A percentile compares a stretch with the other conserved stretches of the same genome.
Evolutionary conservation across 805 yeast species (phyloP).

Genomic region (Pachysolen tannophilus): DNA sequence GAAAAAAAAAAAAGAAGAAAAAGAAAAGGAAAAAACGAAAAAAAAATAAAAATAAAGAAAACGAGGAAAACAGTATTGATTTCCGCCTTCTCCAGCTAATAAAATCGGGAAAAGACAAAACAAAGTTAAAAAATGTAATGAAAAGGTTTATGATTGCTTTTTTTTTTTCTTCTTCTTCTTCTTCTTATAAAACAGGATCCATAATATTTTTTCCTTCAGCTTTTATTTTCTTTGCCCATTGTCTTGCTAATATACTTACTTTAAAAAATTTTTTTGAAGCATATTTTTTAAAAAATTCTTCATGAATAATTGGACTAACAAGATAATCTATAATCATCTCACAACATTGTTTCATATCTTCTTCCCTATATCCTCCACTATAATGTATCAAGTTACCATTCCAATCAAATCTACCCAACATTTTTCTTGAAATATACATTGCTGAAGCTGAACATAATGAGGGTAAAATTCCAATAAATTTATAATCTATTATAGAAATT

Average conservation of each 20-base stretch:
- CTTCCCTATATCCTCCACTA: conserved; percentile 80
- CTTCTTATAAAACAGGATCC: conserved; percentile 26
- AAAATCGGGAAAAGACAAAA: too few species aligned
- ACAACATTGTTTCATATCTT: conserved; percentile 64
- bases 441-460: conserved; percentile 82
- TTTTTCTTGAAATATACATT: conserved; percentile 72
- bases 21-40: too few species aligned
- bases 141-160: too few species aligned
- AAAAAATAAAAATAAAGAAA: too few species aligned
- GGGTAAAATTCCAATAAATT: conserved; percentile 66
- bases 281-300: conserved; percentile 89
- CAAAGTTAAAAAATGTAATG: too few species aligned
- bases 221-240: conserved; percentile 66
- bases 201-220: conserved; percentile 35
- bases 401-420: conserved; percentile 68
- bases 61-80: too few species aligned
- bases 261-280: conserved; percentile 84
- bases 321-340: conserved; percentile 70
- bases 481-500: conserved; percentile 66
- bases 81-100: too few species aligned
- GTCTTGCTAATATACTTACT: conserved; percentile 71
- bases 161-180: not conserved
- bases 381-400: conserved; percentile 81
- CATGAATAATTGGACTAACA: conserved; percentile 77
- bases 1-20: too few species aligned